Evolutionary conservation across 2,329 filamentous ascomycete species (phyloP), one percentile per base, ranked within the genome.

Genomic region (Drechslerella stenobrocha): DNA sequence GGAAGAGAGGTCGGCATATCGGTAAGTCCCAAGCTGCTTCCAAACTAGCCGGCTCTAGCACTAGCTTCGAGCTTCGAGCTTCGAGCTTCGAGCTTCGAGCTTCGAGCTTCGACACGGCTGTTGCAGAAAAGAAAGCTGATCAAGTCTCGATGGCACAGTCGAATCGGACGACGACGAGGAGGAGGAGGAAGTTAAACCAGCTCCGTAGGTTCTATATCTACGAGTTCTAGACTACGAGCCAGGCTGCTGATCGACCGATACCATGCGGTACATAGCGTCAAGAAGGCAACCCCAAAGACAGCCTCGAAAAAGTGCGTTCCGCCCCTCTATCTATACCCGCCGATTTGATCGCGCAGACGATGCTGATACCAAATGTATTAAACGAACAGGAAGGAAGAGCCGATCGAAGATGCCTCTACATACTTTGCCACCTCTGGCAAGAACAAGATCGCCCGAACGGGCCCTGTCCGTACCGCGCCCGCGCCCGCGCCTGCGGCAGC

Each of bases 371-470:
- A 30, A 30, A 30, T 30, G 28, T 5, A 30, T 5, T 30, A 30
- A 30, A 30, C n/a, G n/a, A n/a, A n/a, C n/a, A 80, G 78, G 46
- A 81, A 82, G 67, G 76, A 79, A 53, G 79, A 80, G 52, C 78
- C 78, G 24, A 77, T 80, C 3, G 77, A 80, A 70, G 80, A 79
- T 58, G 80, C 83, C 35, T 84, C 82, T 2, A 83, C 81, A 65
- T 87, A 85, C 75, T 87, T 87, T 72, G 82, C 80, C 9, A 79
- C 78, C 1, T 80, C 74, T 35, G 77, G 76, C 69, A 84, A 84
- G 73, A 82, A 81, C 71, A 82, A 79, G 72, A 79, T 82, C 34
- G 80, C 79, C 69, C 78, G 81, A 44, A 79, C 78, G 13, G 79
- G 79, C 40, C 75, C 77, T 3, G 74, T 74, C n/a, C 73, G 71